Evolutionary conservation across 2,329 filamentous ascomycete genomes (phyloP), one percentile per base, ranked within the genome.

Genomic region (Fusarium chuoi): DNA sequence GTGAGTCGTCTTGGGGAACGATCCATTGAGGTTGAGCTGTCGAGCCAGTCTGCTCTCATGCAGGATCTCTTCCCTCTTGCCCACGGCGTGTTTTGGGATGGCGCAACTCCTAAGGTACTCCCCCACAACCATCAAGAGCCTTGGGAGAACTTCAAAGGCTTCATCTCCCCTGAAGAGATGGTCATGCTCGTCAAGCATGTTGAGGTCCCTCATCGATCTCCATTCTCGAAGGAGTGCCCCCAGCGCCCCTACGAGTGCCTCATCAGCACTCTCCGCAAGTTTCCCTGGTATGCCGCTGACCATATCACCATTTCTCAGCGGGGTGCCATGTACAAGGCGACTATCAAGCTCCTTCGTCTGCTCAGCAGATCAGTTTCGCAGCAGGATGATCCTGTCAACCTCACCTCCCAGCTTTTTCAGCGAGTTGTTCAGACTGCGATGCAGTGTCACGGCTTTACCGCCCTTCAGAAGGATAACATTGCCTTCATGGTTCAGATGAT

Each of bases 181-280:
- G 85, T 86, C 1, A 89, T 91, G 87, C 84, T 92, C 15, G 83
- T 88, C 62, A 91, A 91, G 82, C 89, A 91, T 78, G 88, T 89
- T 7, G 89, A 92, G 76, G 84, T 87, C 5, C 88, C 89, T 6
- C 85, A 88, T 65, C 87, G 90, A n/a, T 89, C 89, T 18, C 87
- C 88, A 0, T 92, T 89, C 77, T 87, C 88, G 14, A 86, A 84
- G 64, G 85, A 90, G 33, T 91, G 89, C 73, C 89, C 90, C 0
- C 90, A 92, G 81, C 87, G 91, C 20, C 88, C 90, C 4, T 92
- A 88, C 63, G 91, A 93, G 82, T 90, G 87, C 78, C 83, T 92
- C 76, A 90, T 92, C 74, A 91, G 89, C 78, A 91, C 88, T 2
- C 78, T 90, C 42, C 87, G 86, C 68, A 90, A 92, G 83, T 85